Evolutionary conservation across 1,284 basidiomycete species (phyloP).

Genomic region (Ustilago shanxiensis): DNA sequence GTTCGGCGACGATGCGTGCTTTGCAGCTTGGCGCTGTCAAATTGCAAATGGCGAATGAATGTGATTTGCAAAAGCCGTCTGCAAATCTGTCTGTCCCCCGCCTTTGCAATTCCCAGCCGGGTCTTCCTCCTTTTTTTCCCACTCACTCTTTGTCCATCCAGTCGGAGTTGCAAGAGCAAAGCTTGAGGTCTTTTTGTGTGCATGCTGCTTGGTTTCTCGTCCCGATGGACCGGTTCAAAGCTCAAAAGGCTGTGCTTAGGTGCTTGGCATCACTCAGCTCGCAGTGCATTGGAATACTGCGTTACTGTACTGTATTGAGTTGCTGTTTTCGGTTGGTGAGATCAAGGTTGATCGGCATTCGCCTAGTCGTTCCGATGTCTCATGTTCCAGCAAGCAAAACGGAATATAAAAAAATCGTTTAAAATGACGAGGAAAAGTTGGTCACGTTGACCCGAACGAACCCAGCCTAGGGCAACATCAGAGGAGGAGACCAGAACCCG

Average conservation of each 20-base stretch:
- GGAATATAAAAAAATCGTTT: too few species aligned
- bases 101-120: too few species aligned
- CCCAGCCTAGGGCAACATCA: not conserved
- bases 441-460: constrained; percentile 1
- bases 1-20: not conserved
- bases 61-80: constrained; percentile 8
- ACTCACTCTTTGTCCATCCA: not conserved
- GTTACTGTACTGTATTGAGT: too few species aligned
- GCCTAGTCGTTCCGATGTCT: not conserved
- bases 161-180: constrained; percentile 5
- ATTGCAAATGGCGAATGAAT: constrained; percentile 7
- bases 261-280: not conserved
- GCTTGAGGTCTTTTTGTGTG: constrained; percentile 1
- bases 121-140: too few species aligned
- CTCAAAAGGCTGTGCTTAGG: not conserved
- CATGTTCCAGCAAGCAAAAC: not conserved
- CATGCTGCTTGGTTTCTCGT: not conserved
- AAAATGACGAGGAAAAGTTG: not conserved
- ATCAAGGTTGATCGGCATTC: constrained; percentile 1
- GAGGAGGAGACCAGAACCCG: not conserved
- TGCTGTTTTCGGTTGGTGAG: not conserved
- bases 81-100: too few species aligned
- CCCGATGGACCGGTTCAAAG: not conserved
- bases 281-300: too few species aligned
- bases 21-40: not conserved